These are phyloP conservation scores for Andalucia godoyi DNA, from an alignment of 78 protist genomes.

Conservation along the genomic window DNA sequence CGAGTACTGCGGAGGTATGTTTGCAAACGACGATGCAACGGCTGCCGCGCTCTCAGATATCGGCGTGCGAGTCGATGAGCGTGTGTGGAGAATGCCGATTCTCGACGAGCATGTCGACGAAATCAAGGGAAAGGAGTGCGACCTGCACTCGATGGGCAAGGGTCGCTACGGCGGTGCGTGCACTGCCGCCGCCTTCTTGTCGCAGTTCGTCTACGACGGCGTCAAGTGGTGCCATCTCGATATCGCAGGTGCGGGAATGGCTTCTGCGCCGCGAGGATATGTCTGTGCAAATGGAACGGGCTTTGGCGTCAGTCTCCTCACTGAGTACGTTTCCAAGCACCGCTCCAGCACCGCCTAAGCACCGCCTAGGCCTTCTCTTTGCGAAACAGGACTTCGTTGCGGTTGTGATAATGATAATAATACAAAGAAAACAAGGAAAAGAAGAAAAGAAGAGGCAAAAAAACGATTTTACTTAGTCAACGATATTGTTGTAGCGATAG, in stretches of 20 bases:
- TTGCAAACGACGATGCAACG: not conserved
- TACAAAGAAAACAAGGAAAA: too few species aligned
- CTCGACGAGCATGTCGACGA: not conserved
- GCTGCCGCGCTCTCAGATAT: not conserved
- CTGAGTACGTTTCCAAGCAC: too few species aligned
- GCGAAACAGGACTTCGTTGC: too few species aligned
- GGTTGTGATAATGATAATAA: too few species aligned
- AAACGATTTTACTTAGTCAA: too few species aligned
- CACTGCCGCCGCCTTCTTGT: constrained; percentile 22
- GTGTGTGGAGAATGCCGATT: constrained; percentile 2
- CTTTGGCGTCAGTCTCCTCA: too few species aligned
- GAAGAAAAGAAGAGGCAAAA: too few species aligned
- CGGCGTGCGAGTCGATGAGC: not conserved
- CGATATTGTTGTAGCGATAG: too few species aligned
- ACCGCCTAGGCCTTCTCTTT: too few species aligned
- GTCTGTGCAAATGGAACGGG: too few species aligned
- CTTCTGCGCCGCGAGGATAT: too few species aligned
- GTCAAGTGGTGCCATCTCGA: constrained; percentile 10
- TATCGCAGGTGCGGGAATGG: constrained; percentile 14
- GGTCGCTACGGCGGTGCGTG: constrained; percentile 4
- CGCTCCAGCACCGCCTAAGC: too few species aligned
- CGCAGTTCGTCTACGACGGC: not conserved
- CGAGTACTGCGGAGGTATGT: constrained; percentile 33
- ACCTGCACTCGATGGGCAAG: not conserved
- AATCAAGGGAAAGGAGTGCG: not conserved